Base-by-base conservation (phyloP, 257 asterid genomes). In the Leonotis leonurus region DNA sequence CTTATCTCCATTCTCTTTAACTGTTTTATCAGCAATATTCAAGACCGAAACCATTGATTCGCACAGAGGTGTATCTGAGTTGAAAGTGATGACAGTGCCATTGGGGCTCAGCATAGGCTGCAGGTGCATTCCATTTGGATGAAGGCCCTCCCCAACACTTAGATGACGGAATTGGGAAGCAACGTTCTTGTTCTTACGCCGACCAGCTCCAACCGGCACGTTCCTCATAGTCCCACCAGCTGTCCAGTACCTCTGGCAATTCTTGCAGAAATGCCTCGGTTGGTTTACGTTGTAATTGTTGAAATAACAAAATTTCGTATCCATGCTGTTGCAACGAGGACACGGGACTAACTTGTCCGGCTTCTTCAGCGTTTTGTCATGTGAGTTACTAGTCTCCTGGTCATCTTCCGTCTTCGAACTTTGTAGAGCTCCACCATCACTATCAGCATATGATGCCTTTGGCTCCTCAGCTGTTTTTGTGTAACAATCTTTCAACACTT, bases 221-320 rank as follows among this genome's bases (percentile, higher is more conserved):
- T 72, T 78, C 76, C 84, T 75, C 78, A 78, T 78, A 24, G 74
- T 75, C 63, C 84, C 84, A 7, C 84, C 84, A 45, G 81, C 81
- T 8, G 81, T 78, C 84, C 84, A 78, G 68, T 78, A 78, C 57
- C 83, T 68, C 62, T 78, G 83, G 54, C 83, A 78, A 3, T 75
- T 78, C 72, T 67, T 78, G 71, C 84, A 78, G 76, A 75, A 75
- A 65, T 78, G 78, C 12, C 84, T 41, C 3, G 81, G 84, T 46
- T 78, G 84, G 58, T 69, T 75, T 40, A 75, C 81, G 3, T 78
- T 78, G 78, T 78, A 78, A 29, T 78, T 78, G 65, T 78, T 78
- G 44, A 71, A 78, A 56, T 78, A 78, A 61, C 83, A 78, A 56
- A 78, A 78, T 51, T 78, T 78, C 0, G 83, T 78, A 9, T 75